Evolutionary conservation across 2,329 filamentous ascomycete genomes (phyloP).

Genomic region (Monosporascus sp.): DNA sequence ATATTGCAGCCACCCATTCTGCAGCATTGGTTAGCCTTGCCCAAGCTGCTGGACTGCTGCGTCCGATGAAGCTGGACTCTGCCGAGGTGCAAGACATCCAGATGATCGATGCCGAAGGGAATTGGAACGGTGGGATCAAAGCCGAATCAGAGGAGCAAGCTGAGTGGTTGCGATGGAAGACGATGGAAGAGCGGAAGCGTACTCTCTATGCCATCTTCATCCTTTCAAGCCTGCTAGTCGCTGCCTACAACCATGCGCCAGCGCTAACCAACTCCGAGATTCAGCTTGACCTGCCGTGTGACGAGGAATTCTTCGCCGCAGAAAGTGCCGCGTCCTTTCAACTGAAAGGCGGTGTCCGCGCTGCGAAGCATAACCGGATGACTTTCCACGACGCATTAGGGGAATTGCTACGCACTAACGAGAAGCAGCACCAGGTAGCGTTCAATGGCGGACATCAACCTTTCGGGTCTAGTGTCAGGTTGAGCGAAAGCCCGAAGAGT

Average conservation of each 20-base stretch:
- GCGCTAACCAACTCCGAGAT: constrained; percentile 94
- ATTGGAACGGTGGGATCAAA: constrained; percentile 38
- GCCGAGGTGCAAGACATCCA: constrained; percentile 49
- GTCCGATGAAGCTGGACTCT: constrained; percentile 39
- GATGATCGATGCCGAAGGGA: constrained; percentile 48
- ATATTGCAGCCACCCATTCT: constrained; percentile 89
- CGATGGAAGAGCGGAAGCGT: constrained; percentile 82
- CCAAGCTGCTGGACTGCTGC: constrained; percentile 72
- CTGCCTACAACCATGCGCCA: constrained; percentile 88
- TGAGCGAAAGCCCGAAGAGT: constrained; percentile 48
- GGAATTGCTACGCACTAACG: constrained; percentile 72
- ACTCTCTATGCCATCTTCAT: constrained; percentile 90
- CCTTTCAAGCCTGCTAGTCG: constrained; percentile 83
- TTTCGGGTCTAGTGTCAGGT: constrained; percentile 40
- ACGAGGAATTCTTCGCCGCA: constrained; percentile 85
- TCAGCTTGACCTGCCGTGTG: constrained; percentile 80
- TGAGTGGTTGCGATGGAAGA: constrained; percentile 90
- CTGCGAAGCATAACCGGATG: constrained; percentile 63
- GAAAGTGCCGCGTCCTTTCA: constrained; percentile 79
- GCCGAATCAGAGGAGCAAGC: constrained; percentile 53
- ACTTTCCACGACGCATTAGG: constrained; percentile 80
- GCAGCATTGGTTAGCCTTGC: constrained; percentile 87
- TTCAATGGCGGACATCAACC: constrained; percentile 35
- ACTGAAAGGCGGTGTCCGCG: constrained; percentile 65
- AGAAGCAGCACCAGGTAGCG: constrained; percentile 52